phyloP scores from a whole-genome alignment of 2,329 filamentous ascomycete genomes.

The Claviceps maximensis region DNA sequence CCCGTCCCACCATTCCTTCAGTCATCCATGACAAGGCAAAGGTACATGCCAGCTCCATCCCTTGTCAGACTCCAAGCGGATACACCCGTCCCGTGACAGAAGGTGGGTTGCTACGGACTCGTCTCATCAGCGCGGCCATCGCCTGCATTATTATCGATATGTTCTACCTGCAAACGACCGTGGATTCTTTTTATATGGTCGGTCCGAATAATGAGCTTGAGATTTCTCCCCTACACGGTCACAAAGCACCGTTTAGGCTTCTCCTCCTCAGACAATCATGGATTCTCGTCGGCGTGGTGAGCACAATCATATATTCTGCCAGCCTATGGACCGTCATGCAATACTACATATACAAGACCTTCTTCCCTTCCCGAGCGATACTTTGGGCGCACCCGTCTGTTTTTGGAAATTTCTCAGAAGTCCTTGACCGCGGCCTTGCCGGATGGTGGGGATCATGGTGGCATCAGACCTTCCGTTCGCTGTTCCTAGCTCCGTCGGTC shows the following conservation, averaged over 20 bases:
- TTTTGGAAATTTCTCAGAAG: conserved; percentile 38
- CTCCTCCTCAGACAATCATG: conserved; percentile 43
- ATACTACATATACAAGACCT: conserved; percentile 31
- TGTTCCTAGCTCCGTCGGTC: conserved; percentile 48
- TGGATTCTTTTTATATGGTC: conserved; percentile 65
- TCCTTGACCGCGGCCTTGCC: conserved; percentile 57
- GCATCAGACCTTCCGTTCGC: conserved; percentile 79
- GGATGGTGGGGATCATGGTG: conserved; percentile 81
- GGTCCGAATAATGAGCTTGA: conserved; percentile 26
- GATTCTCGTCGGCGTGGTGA: conserved; percentile 41
- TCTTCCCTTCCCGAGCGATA: conserved; percentile 38
- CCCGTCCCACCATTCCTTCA: conserved; percentile 29
- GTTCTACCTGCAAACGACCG: conserved; percentile 53
- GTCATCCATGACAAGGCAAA: conserved; percentile 19
- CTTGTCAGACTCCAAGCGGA: conserved; percentile 30
- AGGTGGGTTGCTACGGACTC: conserved; percentile 29
- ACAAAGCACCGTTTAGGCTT: conserved; percentile 31
- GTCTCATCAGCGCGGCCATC: conserved; percentile 32
- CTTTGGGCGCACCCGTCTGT: conserved; percentile 42
- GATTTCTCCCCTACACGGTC: conserved; percentile 28
- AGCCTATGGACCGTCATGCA: conserved; percentile 45
- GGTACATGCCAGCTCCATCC: conserved; percentile 28
- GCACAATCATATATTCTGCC: conserved; percentile 49
- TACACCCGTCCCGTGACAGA: conserved; percentile 30
- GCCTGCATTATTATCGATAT: conserved; percentile 58